A percentile compares a stretch with the other conserved stretches of the same genome.
Conservation (phyloP, 257 asterid species). For the Avicennia marina region DNA sequence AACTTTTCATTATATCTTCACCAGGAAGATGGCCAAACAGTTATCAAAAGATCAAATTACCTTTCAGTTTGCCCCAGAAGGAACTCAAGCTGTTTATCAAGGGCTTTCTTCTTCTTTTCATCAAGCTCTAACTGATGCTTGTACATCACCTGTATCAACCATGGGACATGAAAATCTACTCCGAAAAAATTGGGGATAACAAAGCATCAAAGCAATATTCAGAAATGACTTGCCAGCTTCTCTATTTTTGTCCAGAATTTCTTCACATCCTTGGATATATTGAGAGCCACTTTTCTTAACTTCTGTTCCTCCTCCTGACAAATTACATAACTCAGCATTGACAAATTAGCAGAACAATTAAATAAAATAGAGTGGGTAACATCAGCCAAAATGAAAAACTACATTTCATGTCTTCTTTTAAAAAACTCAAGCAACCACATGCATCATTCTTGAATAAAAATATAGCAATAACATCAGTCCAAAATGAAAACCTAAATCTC, state of each 20-base stretch:
- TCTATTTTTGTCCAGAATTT: conserved; percentile 97
- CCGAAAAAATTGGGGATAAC: conserved; percentile 9
- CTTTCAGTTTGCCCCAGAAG: conserved; percentile 99
- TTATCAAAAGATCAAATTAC: conserved; percentile 25
- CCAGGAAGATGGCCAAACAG: conserved; percentile 13
- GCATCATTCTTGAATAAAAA: neutral
- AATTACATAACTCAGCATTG: conserved; percentile 21
- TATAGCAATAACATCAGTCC: conserved; percentile 16
- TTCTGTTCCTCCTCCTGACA: conserved; percentile 91
- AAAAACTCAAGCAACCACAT: too few species aligned
- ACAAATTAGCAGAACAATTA: conserved; percentile 13
- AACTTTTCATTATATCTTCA: neutral
- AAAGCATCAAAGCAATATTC: conserved; percentile 12
- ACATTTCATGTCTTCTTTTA: too few species aligned
- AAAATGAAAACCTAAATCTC: conserved; percentile 6
- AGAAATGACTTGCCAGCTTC: conserved; percentile 68
- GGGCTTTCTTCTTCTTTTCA: conserved; percentile 89
- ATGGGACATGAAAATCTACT: conserved; percentile 18
- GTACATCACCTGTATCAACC: conserved; percentile 66
- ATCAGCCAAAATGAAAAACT: too few species aligned
- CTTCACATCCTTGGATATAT: conserved; percentile 88
- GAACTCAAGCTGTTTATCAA: conserved; percentile 94
- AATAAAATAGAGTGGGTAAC: too few species aligned
- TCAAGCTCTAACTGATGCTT: conserved; percentile 93
- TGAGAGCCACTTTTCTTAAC: conserved; percentile 79